A percentile compares a stretch with the other conserved stretches of the same genome.
phyloP scores from a whole-genome alignment of 1,284 basidiomycete genomes.

The Sporisorium scitamineum region DNA sequence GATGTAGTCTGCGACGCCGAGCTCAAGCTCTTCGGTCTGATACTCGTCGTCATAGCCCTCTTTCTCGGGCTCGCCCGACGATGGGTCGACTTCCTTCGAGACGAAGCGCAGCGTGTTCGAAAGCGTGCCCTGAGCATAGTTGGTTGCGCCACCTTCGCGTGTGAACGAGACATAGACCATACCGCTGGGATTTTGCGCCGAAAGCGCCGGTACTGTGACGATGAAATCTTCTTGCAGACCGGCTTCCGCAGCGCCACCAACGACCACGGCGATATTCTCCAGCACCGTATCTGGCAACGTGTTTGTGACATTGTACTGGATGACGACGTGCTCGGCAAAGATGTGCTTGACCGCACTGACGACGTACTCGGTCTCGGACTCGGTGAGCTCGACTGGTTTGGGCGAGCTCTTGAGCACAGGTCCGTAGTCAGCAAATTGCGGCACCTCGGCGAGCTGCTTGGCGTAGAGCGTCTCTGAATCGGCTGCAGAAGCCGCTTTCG shows the following conservation, averaged over 20 bases:
- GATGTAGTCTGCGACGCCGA: conserved; percentile 92
- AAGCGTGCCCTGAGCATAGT: conserved; percentile 88
- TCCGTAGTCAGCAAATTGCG: conserved; percentile 88
- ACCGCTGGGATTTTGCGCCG: conserved; percentile 78
- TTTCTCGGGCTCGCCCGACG: conserved; percentile 95
- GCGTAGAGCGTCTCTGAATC: conserved; percentile 76
- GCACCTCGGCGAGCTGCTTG: conserved; percentile 84
- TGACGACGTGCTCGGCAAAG: conserved; percentile 91
- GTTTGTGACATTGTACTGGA: conserved; percentile 95
- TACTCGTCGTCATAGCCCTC: conserved; percentile 99
- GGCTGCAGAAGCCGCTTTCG: conserved; percentile 25
- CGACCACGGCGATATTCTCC: conserved; percentile 84
- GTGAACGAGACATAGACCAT: conserved; percentile 95
- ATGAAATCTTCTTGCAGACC: conserved; percentile 94
- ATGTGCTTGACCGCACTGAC: conserved; percentile 97
- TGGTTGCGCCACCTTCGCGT: conserved; percentile 77
- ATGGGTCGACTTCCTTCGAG: conserved; percentile 96
- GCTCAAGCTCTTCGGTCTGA: conserved; percentile 93
- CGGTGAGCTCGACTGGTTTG: conserved; percentile 86
- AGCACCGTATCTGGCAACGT: conserved; percentile 98
- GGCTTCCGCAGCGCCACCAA: conserved; percentile 84
- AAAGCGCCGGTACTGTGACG: conserved; percentile 79
- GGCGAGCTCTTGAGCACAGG: conserved; percentile 86
- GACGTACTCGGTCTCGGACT: conserved; percentile 97
- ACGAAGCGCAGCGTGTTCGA: conserved; percentile 93